Percentiles rank a stretch among this genome's conserved stretches.
Conservation (phyloP, 257 asterid species). For the Solanum neorickii region DNA sequence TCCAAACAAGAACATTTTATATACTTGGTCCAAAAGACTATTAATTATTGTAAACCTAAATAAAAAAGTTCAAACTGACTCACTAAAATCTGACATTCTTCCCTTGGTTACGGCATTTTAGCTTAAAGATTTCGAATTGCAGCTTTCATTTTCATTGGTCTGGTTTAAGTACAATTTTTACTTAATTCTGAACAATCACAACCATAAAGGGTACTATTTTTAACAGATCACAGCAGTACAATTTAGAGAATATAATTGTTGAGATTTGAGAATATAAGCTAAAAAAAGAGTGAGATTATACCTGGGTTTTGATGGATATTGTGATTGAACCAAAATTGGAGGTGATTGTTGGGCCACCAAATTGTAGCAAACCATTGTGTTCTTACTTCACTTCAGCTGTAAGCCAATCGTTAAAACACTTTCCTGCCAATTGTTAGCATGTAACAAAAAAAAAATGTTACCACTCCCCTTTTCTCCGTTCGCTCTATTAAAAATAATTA, state of each 20-base stretch:
- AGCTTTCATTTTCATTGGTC: neutral
- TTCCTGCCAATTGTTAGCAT: neutral
- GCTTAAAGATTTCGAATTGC: neutral
- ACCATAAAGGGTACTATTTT: neutral
- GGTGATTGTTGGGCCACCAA: conserved; percentile 31
- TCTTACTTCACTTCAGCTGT: neutral
- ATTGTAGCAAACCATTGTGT: conserved; percentile 8
- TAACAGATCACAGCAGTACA: neutral
- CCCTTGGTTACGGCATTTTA: neutral
- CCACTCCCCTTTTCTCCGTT: neutral
- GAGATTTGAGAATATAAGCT: no score
- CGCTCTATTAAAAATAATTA: accelerated
- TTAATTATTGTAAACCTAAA: neutral
- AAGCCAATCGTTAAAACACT: neutral
- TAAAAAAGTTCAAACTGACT: neutral
- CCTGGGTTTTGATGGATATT: conserved; percentile 27
- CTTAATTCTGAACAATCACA: neutral
- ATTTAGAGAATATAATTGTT: neutral
- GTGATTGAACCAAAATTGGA: conserved; percentile 26
- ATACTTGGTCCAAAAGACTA: neutral
- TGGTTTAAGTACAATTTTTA: neutral
- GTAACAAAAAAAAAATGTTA: neutral
- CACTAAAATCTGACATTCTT: neutral
- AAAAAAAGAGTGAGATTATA: neutral
- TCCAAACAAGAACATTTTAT: neutral